Conservation (phyloP, 164 flowering plant genomes). For the Sedum album region DNA sequence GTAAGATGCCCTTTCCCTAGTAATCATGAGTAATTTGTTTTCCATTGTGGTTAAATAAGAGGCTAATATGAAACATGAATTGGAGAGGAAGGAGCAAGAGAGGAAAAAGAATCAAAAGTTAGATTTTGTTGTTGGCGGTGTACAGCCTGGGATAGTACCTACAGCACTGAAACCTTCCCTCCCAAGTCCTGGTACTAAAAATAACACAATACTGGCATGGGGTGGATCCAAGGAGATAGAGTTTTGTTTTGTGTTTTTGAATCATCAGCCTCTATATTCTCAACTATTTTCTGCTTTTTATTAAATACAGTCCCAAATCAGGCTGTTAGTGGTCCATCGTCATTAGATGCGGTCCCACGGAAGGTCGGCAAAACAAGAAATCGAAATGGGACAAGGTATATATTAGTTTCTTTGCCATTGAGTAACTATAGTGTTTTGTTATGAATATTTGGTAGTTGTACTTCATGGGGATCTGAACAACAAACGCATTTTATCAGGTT, state of each 20-base stretch:
- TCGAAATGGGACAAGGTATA: slow-evolving; percentile 97
- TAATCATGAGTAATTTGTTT: neutral
- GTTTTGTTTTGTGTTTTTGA: neutral
- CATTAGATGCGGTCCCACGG: slow-evolving; percentile 45
- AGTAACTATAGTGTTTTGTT: too few species aligned
- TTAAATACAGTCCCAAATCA: slow-evolving; percentile 28
- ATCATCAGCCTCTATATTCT: neutral
- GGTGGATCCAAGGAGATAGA: neutral
- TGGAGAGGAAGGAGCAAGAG: slow-evolving; percentile 81
- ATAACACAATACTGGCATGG: neutral
- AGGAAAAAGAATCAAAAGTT: slow-evolving; percentile 67
- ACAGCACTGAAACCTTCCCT: slow-evolving; percentile 37
- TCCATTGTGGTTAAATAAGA: slow-evolving; percentile 33
- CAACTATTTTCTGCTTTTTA: neutral
- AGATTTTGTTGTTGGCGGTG: too few species aligned
- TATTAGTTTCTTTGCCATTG: neutral
- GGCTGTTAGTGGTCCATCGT: slow-evolving; percentile 31
- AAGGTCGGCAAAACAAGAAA: slow-evolving; percentile 81
- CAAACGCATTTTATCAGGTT: slow-evolving; percentile 38
- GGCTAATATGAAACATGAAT: slow-evolving; percentile 79
- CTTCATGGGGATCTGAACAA: neutral
- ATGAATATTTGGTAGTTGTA: neutral
- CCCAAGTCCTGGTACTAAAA: slow-evolving; percentile 47
- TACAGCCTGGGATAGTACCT: slow-evolving; percentile 43
- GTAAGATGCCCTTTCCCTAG: neutral